phyloP scores from a whole-genome alignment of 2,329 filamentous ascomycete species.

The Aspergillus carbonarius region DNA sequence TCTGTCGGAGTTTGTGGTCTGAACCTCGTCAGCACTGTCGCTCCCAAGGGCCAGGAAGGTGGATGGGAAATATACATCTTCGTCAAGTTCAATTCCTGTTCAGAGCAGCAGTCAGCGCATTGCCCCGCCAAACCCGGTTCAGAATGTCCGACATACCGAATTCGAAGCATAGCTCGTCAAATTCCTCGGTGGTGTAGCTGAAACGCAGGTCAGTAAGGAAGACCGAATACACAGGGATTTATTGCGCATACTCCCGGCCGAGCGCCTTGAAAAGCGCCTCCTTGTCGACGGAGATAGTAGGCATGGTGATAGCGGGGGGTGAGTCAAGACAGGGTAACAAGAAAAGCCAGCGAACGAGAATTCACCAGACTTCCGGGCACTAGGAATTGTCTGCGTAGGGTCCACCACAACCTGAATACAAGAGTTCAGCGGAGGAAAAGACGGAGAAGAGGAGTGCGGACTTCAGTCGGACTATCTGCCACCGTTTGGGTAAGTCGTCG shows the following conservation, averaged over 20 bases:
- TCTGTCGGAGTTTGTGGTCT: conserved; percentile 71
- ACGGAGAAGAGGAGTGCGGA: background rate
- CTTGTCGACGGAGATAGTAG: conserved; percentile 96
- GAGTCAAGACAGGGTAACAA: conserved; percentile 21
- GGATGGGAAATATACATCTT: conserved; percentile 59
- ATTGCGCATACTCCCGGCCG: conserved; percentile 70
- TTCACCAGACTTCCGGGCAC: conserved; percentile 1
- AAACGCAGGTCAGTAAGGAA: conserved; percentile 1
- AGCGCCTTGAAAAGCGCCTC: conserved; percentile 91
- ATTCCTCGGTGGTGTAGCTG: conserved; percentile 88
- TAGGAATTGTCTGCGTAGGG: background rate
- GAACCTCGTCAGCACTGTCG: conserved; percentile 25
- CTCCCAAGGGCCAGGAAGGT: conserved; percentile 18
- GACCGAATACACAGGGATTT: background rate
- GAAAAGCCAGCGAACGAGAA: background rate
- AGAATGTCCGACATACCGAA: conserved; percentile 61
- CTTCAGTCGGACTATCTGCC: background rate
- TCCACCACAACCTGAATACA: conserved; percentile 1
- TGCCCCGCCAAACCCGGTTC: conserved; percentile 21
- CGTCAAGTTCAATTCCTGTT: conserved; percentile 83
- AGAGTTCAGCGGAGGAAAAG: background rate
- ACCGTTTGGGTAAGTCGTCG: conserved; percentile 3
- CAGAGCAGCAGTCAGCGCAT: conserved; percentile 30
- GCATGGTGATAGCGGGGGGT: conserved; percentile 62
- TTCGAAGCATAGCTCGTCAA: conserved; percentile 97